Conservation (phyloP, 768 basidiomycete genomes). For the Zangia roseola region DNA sequence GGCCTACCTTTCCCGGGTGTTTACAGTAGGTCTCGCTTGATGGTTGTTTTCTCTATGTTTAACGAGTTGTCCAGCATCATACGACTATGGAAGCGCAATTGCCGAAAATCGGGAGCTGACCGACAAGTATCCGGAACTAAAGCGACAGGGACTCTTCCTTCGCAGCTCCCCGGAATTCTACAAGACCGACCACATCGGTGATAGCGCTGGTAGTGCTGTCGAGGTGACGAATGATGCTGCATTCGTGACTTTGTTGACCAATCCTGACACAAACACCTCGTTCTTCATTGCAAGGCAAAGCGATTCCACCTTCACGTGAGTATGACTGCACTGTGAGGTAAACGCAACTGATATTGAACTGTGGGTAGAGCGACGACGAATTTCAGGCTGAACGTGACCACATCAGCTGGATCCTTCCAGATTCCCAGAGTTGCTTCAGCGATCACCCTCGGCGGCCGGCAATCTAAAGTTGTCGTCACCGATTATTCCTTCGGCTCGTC, state of each 20-base stretch:
- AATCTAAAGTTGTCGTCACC: conserved; percentile 71
- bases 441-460: conserved; percentile 64
- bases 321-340: conserved; percentile 1
- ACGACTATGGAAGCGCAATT: conserved; percentile 78
- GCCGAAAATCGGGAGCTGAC: conserved; percentile 66
- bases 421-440: conserved; percentile 53
- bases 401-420: conserved; percentile 48
- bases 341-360: background rate
- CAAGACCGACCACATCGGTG: conserved; percentile 74
- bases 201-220: conserved; percentile 52
- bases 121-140: conserved; percentile 73
- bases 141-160: conserved; percentile 74
- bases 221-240: conserved; percentile 43
- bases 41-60: background rate
- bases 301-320: conserved; percentile 66
- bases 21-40: conserved; percentile 41
- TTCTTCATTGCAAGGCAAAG: conserved; percentile 73
- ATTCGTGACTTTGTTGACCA: conserved; percentile 62
- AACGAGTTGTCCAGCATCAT: conserved; percentile 43
- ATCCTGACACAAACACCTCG: conserved; percentile 62
- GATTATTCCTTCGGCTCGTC: conserved; percentile 72
- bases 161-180: conserved; percentile 77
- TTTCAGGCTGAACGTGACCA: conserved; percentile 63
- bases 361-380: conserved; percentile 29
- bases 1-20: conserved; percentile 77